Percentiles rank a stretch among this genome's conserved stretches.
phyloP scores from a whole-genome alignment of 139 green algal genomes.

The Yamagishiella unicocca region DNA sequence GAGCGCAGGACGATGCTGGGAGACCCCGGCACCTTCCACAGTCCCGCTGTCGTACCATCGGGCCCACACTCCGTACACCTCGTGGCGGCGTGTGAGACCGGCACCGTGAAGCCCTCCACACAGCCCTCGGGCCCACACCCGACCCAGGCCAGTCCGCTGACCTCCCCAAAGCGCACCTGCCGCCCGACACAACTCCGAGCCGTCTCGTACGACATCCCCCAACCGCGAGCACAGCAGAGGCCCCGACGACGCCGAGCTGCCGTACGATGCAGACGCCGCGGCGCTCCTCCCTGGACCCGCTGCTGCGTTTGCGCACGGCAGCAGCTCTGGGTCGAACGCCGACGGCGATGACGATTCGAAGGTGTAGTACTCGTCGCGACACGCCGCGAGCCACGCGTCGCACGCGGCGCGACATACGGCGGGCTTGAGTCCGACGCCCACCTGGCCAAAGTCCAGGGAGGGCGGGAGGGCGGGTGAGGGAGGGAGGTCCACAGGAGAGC shows the following conservation, averaged over 20 bases:
- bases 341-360: constrained; percentile 22
- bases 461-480: too few species aligned
- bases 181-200: constrained; percentile 25
- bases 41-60: too few species aligned
- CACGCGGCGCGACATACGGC: constrained; percentile 30
- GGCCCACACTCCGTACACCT: not conserved
- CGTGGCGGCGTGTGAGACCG: too few species aligned
- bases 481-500: not conserved
- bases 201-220: constrained; percentile 2
- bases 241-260: not conserved
- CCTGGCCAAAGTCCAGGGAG: constrained; percentile 13
- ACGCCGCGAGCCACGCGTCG: constrained; percentile 26
- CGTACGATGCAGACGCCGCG: not conserved
- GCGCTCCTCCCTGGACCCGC: not conserved
- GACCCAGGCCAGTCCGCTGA: not conserved
- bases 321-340: constrained; percentile 16
- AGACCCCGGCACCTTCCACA: not conserved
- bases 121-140: not conserved
- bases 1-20: not conserved
- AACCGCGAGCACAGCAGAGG: constrained; percentile 42
- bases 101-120: too few species aligned
- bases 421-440: constrained; percentile 42
- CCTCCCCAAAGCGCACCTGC: constrained; percentile 6
- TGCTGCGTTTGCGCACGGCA: not conserved
- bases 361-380: constrained; percentile 34